Percentiles rank a stretch among this genome's conserved stretches.
phyloP scores from a whole-genome alignment of 805 yeast genomes.

The Ascoidea asiatica region DNA sequence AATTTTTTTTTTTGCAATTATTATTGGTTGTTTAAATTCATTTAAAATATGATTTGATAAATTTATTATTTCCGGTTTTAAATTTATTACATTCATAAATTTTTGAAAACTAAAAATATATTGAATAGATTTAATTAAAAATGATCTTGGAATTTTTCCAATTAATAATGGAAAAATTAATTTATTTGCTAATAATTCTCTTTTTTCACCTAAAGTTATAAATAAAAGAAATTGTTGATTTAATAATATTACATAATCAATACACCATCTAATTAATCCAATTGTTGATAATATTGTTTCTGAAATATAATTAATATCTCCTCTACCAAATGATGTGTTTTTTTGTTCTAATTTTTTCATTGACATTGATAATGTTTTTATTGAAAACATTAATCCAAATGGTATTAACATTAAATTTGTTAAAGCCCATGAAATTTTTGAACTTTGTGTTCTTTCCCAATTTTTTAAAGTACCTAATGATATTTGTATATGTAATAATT shows the following conservation, averaged over 20 bases:
- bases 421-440: conserved; percentile 9
- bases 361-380: conserved; percentile 17
- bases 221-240: background rate
- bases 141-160: background rate
- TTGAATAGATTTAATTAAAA: too few species aligned
- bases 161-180: background rate
- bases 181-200: too few species aligned
- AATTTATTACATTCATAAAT: background rate
- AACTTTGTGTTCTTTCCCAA: conserved; percentile 6
- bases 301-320: background rate
- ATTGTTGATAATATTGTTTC: background rate
- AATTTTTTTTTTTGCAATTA: background rate
- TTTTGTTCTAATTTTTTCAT: conserved; percentile 23
- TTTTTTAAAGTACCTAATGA: conserved; percentile 34
- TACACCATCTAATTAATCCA: background rate
- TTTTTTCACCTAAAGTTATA: background rate
- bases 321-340: background rate
- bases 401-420: conserved; percentile 7
- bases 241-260: background rate
- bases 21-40: background rate
- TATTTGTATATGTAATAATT: conserved; percentile 56
- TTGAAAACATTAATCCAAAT: conserved; percentile 8
- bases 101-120: too few species aligned
- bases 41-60: background rate
- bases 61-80: background rate